A percentile compares a stretch with the other conserved stretches of the same genome.
phyloP scores from a whole-genome alignment of 2,329 filamentous ascomycete species.

The Botrytis galanthina region DNA sequence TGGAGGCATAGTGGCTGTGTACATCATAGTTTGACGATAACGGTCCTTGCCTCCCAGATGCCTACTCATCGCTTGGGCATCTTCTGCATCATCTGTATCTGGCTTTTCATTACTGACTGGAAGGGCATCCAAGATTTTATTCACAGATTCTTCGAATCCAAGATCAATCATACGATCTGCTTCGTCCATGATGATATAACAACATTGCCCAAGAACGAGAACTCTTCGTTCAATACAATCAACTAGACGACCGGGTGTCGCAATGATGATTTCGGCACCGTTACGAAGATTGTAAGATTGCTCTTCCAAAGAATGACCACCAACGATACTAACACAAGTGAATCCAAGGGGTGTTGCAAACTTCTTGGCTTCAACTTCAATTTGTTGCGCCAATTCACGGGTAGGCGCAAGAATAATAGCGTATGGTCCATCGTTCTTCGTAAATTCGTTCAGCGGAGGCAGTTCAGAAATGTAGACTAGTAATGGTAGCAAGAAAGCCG shows the following conservation, averaged over 20 bases:
- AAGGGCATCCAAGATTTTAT: constrained; percentile 93
- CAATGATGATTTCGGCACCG: constrained; percentile 95
- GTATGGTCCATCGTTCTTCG: constrained; percentile 93
- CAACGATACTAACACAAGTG: constrained; percentile 95
- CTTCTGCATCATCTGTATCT: constrained; percentile 86
- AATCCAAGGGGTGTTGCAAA: constrained; percentile 90
- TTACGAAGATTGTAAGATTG: constrained; percentile 87
- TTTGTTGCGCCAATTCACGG: constrained; percentile 95
- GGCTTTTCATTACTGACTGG: constrained; percentile 94
- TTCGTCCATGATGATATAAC: constrained; percentile 99
- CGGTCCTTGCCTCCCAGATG: constrained; percentile 72
- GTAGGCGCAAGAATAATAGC: constrained; percentile 96
- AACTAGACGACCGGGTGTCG: constrained; percentile 94
- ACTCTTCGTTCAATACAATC: constrained; percentile 95
- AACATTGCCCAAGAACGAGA: constrained; percentile 91
- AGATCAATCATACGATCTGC: constrained; percentile 99
- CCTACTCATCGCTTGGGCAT: constrained; percentile 78
- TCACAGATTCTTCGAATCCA: constrained; percentile 95
- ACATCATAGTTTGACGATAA: constrained; percentile 99
- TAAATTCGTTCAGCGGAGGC: constrained; percentile 77
- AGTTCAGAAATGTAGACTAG: constrained; percentile 93
- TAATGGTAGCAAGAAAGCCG: constrained; percentile 86
- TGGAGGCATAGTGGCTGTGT: constrained; percentile 96
- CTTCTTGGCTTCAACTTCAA: constrained; percentile 89
- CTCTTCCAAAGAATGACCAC: constrained; percentile 92